Base-by-base conservation (phyloP, 202 grass and related monocot species). In the Panicum hallii region DNA sequence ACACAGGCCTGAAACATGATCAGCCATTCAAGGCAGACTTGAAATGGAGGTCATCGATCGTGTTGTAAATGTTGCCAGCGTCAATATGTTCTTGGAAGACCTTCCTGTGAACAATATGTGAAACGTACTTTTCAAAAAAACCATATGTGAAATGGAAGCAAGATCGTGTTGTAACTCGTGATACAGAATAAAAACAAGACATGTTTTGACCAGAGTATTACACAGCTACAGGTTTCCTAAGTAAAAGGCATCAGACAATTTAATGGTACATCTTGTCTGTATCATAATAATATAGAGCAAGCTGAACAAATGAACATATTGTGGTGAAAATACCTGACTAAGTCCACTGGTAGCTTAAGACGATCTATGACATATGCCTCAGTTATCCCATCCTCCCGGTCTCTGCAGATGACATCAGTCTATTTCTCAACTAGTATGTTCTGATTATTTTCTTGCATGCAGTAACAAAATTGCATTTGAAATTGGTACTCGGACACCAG, bases 1-100 rank as follows among this genome's bases (percentile, higher is more conserved):
- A 76, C 3, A 3, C 34, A 20, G 43, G n/a, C 20, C 52, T 13
- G 30, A 7, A 70, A 56, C 45, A 74, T 20, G 76, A 72, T 93
- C 83, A 96, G 38, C 96, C 96, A 81, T 99, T 99, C 90, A 84
- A 8, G 48, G 86, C 74, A 75, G 93, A 99, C 46, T 75, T 94
- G 71, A 56, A 99, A 82, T 99, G 93, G 62, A 72, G 7, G 22
- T 96, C 93, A 72, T 99, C 97, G 15, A 95, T 95, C 60, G 97
- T 99, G 5, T 90, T 82, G 85, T 99, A 99, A n/a, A 99, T 70
- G 63, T 88, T 64, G 69, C 97, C 97, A 9, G 63, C 13, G 7
- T 91, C 93, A 77, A 88, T 28, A 50, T 92, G 84, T 19, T 84
- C 9, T 43, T 78, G 3, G 73, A 99, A 77, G 64, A 73, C 83